Percentiles rank a stretch among this genome's conserved stretches.
Conservation (phyloP, 192 early-diverging fungal genomes). For the Backusella parvicylindrica region DNA sequence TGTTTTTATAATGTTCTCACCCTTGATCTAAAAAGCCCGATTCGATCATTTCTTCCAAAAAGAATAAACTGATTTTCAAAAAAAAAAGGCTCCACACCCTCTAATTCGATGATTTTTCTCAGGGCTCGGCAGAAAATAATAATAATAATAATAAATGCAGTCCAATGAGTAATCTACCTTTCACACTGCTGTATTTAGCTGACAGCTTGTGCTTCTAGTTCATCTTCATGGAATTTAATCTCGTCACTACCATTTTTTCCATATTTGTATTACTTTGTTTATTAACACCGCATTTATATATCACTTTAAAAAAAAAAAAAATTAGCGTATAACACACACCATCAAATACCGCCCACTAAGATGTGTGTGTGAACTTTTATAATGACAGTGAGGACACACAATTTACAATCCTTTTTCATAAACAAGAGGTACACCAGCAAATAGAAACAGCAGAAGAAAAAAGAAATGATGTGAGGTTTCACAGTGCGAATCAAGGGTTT, state of each 20-base stretch:
- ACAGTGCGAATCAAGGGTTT: constrained; percentile 3
- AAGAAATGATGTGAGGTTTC: neutral
- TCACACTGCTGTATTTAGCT: neutral
- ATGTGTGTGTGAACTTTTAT: neutral
- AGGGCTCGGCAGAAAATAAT: neutral
- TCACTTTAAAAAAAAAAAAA: neutral
- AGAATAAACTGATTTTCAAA: neutral
- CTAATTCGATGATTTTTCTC: neutral
- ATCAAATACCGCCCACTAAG: neutral
- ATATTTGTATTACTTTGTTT: neutral
- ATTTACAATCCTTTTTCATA: neutral
- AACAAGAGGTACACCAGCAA: neutral
- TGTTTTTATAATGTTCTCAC: neutral
- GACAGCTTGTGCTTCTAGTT: neutral
- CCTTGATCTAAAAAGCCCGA: neutral
- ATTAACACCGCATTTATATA: neutral
- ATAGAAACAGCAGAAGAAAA: neutral
- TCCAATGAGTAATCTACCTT: neutral
- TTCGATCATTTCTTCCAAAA: neutral
- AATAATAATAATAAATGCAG: neutral
- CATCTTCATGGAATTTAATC: neutral
- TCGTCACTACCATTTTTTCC: neutral
- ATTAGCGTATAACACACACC: neutral
- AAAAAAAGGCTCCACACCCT: neutral
- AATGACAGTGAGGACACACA: neutral